Percentiles rank a stretch among this genome's conserved stretches.
Conservation (phyloP, 306 rosid species). For the Vigna trinervia region DNA sequence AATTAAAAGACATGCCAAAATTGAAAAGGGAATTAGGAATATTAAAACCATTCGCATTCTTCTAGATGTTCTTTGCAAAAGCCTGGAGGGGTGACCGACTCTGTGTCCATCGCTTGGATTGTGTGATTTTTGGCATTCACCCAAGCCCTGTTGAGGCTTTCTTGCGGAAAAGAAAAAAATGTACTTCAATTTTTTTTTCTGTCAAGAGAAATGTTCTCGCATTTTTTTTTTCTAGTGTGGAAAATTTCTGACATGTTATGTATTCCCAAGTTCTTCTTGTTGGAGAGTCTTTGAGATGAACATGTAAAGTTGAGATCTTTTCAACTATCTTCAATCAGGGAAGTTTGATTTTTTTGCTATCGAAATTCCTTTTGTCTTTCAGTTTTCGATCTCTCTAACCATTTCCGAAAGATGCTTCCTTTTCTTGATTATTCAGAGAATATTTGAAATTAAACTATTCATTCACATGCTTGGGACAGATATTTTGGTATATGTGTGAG, state of each 20-base stretch:
- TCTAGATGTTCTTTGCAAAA: slow-evolving; percentile 9
- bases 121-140: slow-evolving; percentile 16
- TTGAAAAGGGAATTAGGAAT: too few relatives aligned
- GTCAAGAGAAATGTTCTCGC: background rate
- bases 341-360: slow-evolving; percentile 13
- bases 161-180: slow-evolving; percentile 5
- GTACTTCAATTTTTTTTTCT: slow-evolving; percentile 14
- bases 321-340: background rate
- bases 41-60: too few relatives aligned
- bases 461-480: slow-evolving; percentile 14
- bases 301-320: slow-evolving; percentile 32
- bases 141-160: background rate
- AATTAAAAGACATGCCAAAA: too few relatives aligned
- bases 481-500: slow-evolving; percentile 14
- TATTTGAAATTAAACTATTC: slow-evolving; percentile 16
- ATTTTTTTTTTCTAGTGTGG: background rate
- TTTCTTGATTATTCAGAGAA: slow-evolving; percentile 6
- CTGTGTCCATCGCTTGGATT: slow-evolving; percentile 9
- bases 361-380: background rate
- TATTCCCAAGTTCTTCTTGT: background rate
- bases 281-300: slow-evolving; percentile 19
- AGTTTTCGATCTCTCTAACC: slow-evolving; percentile 4
- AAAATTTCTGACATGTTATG: background rate
- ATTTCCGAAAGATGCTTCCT: slow-evolving; percentile 13
- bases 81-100: slow-evolving; percentile 7